Evolutionary conservation across 1,284 basidiomycete genomes (phyloP), one percentile per base, ranked within the genome.

Genomic region (Anthracocystis panici-leucophaei): DNA sequence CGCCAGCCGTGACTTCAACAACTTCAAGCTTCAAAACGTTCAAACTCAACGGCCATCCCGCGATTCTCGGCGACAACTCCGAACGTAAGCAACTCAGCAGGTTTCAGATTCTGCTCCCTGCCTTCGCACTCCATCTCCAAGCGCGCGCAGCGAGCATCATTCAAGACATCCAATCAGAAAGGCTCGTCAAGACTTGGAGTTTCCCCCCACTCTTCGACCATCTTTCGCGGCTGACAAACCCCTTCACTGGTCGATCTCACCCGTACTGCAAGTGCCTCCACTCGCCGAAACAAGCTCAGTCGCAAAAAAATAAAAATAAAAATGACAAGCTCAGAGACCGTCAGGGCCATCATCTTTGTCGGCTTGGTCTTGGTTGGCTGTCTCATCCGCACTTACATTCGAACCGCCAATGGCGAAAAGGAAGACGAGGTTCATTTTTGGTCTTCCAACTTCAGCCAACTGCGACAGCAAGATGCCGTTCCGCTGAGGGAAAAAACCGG

Each of bases 341-440:
- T 56, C 21, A 48, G 68, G n/a, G 73, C 73, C 11, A 21, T 64
- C 31, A 16, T 75, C 44, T 75, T 75, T 52, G 58, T 75, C 27
- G 52, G 54, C 44, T 35, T 75, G 29, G 73, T 65, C 35, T 23
- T 71, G 10, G 12, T 69, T 20, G 73, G 68, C 60, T 75, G 73
- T 42, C 60, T 75, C 48, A 68, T 67, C 31, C 67, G 73, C 27
- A 70, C 73, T 23, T 69, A 75, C 68, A 68, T 75, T 25, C 68
- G 73, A 41, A 71, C 64, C 10, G 68, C 68, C 31, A 71, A 68
- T 21, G 73, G 68, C 58, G 72, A 75, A 42, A 65, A 67, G 56
- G 65, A 71, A 57, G 67, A 66, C 53, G 67, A 75, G n/a, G 67
- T 46, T 6, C 67, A 66, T 27, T 66, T 70, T 46, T 75, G 73